phyloP scores from a whole-genome alignment of 2,329 filamentous ascomycete genomes.

The Claviceps sp. region DNA sequence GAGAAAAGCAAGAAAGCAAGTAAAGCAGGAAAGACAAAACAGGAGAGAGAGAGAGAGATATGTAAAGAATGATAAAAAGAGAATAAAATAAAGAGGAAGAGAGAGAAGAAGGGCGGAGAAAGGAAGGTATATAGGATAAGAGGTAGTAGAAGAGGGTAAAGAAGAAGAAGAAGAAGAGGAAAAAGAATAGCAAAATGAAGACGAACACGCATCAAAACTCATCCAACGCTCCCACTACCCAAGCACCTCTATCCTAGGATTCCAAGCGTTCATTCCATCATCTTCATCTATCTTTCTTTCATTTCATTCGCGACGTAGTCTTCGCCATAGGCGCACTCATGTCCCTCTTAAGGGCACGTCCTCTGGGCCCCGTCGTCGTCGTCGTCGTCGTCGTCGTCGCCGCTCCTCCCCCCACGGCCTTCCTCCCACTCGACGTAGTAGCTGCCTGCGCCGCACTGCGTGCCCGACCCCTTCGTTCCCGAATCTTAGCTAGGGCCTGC shows the following conservation, averaged over 20 bases:
- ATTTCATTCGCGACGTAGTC: constrained; percentile 5
- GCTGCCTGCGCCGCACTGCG: constrained; percentile 52
- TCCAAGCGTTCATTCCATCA: not conserved
- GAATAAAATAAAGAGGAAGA: not conserved
- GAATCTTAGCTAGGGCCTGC: constrained; percentile 62
- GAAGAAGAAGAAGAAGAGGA: not conserved
- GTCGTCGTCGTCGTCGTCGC: constrained; percentile 46
- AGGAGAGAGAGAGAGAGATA: not conserved
- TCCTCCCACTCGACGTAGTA: constrained; percentile 43
- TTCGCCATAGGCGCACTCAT: constrained; percentile 32
- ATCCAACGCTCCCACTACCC: not conserved
- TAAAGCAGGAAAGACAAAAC: not conserved
- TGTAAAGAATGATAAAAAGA: not conserved
- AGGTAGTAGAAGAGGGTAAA: not conserved
- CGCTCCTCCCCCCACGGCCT: constrained; percentile 49
- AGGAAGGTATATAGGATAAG: not conserved
- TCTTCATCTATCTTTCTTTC: not conserved
- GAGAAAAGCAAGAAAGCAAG: not conserved
- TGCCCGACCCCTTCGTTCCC: constrained; percentile 57
- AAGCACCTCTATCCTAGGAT: not conserved
- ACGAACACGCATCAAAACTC: not conserved
- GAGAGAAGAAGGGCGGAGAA: not conserved
- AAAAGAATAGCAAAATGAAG: not conserved
- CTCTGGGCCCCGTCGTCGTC: constrained; percentile 17
- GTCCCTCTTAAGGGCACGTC: constrained; percentile 25